Conservation (phyloP, 2,329 filamentous ascomycete species). For the Trichoderma citrinoviride region DNA sequence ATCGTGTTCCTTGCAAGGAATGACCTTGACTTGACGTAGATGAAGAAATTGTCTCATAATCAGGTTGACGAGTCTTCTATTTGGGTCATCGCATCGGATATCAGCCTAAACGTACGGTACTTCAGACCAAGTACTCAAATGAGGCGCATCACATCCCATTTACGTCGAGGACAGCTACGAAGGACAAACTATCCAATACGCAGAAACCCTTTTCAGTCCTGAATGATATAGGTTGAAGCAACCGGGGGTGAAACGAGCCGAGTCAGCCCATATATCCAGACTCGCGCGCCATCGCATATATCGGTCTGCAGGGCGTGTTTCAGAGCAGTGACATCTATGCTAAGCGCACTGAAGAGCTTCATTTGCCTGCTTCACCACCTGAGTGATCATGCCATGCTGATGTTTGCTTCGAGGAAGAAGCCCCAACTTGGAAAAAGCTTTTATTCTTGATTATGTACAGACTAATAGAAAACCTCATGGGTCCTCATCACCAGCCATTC, state of each 20-base stretch:
- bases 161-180: neutral
- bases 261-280: neutral
- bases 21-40: neutral
- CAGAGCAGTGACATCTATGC: neutral
- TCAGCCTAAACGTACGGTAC: slow-evolving; percentile 16
- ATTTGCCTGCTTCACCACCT: neutral
- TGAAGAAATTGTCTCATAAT: slow-evolving; percentile 17
- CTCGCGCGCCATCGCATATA: neutral
- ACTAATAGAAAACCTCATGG: slow-evolving; percentile 39
- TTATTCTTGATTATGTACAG: slow-evolving; percentile 37
- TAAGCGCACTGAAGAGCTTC: neutral
- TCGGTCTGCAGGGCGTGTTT: too few species aligned
- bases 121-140: neutral
- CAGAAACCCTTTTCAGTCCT: neutral
- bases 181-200: neutral
- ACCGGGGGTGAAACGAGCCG: neutral
- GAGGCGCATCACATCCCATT: neutral
- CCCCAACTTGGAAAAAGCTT: neutral
- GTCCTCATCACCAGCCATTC: slow-evolving; percentile 54
- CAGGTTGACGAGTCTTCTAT: neutral
- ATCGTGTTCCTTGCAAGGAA: neutral
- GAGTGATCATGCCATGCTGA: neutral
- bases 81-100: neutral
- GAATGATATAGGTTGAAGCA: too few species aligned
- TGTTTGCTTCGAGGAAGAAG: neutral